Evolutionary conservation across 768 basidiomycete species (phyloP), one percentile per base, ranked within the genome.

Genomic region (Sarcomyxa edulis): DNA sequence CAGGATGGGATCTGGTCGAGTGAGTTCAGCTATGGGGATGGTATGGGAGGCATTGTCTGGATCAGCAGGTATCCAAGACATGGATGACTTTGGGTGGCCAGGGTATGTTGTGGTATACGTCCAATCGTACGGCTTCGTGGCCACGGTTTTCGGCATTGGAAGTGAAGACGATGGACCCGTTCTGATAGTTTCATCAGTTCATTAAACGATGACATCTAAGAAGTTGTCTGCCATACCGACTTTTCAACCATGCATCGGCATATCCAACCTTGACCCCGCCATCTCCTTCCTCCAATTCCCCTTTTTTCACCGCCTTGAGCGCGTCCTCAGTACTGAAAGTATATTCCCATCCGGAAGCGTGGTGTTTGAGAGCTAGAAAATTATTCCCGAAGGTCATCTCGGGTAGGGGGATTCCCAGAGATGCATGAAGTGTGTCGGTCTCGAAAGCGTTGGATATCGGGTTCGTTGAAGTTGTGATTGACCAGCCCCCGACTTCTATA

Each of bases 321-420:
- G 92, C 90, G 8, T 74, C 71, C 26, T 74, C 62, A 0, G 86
- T 71, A 15, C 74, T 71, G 56, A 96, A 93, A 0, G 64, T 52
- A 40, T 85, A 77, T 35, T 58, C 63, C 73, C 84, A 84, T 8
- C 76, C 78, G 6, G 74, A 78, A 0, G 76, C 59, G 18, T 54
- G 63, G 49, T 97, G 89, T 22, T 71, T 66, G 18, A 98, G 61
- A 3, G 68, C 63, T 7, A 99, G 69, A 11, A 55, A 56, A 59
- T 98, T 98, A 58, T 74, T 78, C 5, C 92, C 93, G 52, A 97
- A 98, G 0, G 88, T 92, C 91, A 98, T 98, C 57, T 99, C 96
- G 2, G 96, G 96, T 1, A 95, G 60, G 0, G 95, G 88, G 18
- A 98, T 69, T 2, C 81, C 79, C 4, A 89, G 65, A 0, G 60